These are phyloP conservation scores for Piper betle DNA, from an alignment of 164 flowering plant genomes.

Conservation along the genomic window DNA sequence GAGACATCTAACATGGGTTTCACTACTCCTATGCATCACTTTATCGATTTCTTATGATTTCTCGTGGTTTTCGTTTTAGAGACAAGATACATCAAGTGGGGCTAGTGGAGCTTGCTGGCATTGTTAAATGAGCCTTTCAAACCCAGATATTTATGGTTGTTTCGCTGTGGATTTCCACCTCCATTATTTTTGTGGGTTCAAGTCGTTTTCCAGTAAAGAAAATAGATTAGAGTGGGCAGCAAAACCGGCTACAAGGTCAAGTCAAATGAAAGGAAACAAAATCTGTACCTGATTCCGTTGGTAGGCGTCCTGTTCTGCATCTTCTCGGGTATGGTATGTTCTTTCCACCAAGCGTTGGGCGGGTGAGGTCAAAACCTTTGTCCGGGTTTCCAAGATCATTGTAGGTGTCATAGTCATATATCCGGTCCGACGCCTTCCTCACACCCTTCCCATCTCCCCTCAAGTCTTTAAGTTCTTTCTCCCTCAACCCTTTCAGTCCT, in stretches of 20 bases:
- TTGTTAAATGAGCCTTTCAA: background rate
- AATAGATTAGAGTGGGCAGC: background rate
- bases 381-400: slow-evolving; percentile 98
- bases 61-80: too few relatives aligned
- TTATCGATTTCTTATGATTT: too few relatives aligned
- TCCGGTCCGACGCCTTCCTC: slow-evolving; percentile 58
- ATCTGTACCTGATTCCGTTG: slow-evolving; percentile 53
- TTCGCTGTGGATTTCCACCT: background rate
- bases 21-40: too few relatives aligned
- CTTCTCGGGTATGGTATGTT: slow-evolving; percentile 70
- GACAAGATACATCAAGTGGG: background rate
- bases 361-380: slow-evolving; percentile 40
- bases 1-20: background rate
- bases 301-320: slow-evolving; percentile 84
- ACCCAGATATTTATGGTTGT: background rate
- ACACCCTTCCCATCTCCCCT: slow-evolving; percentile 83
- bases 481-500: slow-evolving; percentile 63
- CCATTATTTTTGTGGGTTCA: background rate
- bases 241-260: background rate
- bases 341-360: slow-evolving; percentile 70
- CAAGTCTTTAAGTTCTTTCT: slow-evolving; percentile 54
- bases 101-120: background rate
- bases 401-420: slow-evolving; percentile 72
- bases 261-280: too few relatives aligned
- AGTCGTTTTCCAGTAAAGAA: background rate